Conservation (phyloP, 164 flowering plant genomes). For the Umbellularia californica region DNA sequence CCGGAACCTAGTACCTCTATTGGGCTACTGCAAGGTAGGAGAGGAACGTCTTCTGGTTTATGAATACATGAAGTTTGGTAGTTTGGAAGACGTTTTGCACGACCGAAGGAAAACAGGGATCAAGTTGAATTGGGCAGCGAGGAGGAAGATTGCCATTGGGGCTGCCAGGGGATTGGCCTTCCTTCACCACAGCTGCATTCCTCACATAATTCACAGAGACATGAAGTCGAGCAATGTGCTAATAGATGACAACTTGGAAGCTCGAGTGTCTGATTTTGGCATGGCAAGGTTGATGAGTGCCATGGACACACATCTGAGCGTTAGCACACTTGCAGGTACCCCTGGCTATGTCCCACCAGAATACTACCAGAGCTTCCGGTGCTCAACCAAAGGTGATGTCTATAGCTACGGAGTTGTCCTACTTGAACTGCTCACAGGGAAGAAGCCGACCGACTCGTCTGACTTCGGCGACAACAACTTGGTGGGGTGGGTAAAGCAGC, state of each 20-base stretch:
- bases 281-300: constrained; percentile 96
- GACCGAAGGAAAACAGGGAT: constrained; percentile 59
- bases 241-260: constrained; percentile 80
- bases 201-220: constrained; percentile 93
- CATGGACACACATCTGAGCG: constrained; percentile 95
- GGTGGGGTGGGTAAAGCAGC: constrained; percentile 97
- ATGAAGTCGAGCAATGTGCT: constrained; percentile 98
- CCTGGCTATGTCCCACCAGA: constrained; percentile 99
- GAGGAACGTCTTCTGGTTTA: constrained; percentile 91
- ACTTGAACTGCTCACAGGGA: constrained; percentile 92
- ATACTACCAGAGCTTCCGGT: constrained; percentile 91
- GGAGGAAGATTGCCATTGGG: constrained; percentile 85
- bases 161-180: constrained; percentile 88
- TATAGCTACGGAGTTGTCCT: constrained; percentile 96
- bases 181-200: constrained; percentile 90
- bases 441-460: constrained; percentile 76
- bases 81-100: constrained; percentile 89
- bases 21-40: constrained; percentile 94
- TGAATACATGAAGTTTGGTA: constrained; percentile 92
- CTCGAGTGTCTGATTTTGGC: constrained; percentile 95
- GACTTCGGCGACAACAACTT: constrained; percentile 96
- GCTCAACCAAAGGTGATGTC: constrained; percentile 92
- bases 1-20: constrained; percentile 84
- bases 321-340: constrained; percentile 92
- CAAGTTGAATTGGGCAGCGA: constrained; percentile 70